Evolutionary conservation across 2,329 filamentous ascomycete genomes (phyloP), one percentile per base, ranked within the genome.

Genomic region (Colletotrichum horii): DNA sequence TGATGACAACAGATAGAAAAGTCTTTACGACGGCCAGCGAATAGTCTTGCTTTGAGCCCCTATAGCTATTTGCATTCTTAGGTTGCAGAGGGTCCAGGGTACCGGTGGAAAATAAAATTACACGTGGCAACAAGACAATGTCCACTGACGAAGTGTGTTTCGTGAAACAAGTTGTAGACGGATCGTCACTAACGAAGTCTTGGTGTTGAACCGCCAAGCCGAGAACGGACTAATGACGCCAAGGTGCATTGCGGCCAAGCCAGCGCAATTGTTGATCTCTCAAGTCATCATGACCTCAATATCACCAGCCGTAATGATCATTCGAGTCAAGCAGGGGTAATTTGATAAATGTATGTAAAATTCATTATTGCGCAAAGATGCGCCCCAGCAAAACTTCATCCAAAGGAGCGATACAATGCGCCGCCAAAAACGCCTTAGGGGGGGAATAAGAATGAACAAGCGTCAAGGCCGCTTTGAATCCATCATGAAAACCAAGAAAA

Each of bases 1-100:
- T 55, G 65, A 65, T 19, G 48, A 38, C n/a, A 36, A 48, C 32
- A 38, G 30, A 74, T 67, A 71, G 58, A 74, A 76, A 76, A 76
- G 66, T 76, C 55, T 67, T 70, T 58, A 36, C 43, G 66, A 66
- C 60, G 66, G 70, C 70, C 70, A 75, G 73, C 73, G 70, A 73
- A 30, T 22, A 62, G 71, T 68, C 19, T 36, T 58, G 38, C 43
- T 71, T 48, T 22, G 56, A 24, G 28, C 56, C 58, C 38, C 56
- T 16, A 26, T 48, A 48, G 43, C 52, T 36, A n/a, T 38, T 66
- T 43, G n/a, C 60, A 68, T 34, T 68, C 26, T 64, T 38, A 43
- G 38, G 69, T 28, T 72, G 30, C 56, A 55, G 32, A 34, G 61
- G 30, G 43, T 43, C 36, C 64, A 36, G 62, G 55, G n/a, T 65